These are phyloP conservation scores for Rhizophora apiculata DNA, from an alignment of 345 rosid genomes.

Conservation along the genomic window DNA sequence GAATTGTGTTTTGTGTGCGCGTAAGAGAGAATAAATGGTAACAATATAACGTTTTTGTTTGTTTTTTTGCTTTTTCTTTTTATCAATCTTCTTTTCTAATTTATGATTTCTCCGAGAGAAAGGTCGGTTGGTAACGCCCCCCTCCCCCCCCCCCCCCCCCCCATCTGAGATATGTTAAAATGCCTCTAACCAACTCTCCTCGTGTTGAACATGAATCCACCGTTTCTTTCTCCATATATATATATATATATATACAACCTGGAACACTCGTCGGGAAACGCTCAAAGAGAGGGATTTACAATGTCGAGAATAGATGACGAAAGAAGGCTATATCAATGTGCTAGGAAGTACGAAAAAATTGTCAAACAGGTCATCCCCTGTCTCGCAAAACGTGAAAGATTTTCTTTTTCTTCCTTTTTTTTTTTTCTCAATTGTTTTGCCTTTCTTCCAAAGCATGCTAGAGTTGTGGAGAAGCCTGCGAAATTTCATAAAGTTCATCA, in stretches of 20 bases:
- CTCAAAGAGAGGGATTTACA: neutral
- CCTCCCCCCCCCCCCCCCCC: neutral
- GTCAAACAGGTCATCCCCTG: slow-evolving; percentile 31
- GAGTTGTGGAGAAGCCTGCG: no score
- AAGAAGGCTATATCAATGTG: slow-evolving; percentile 29
- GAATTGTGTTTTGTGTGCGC: slow-evolving; percentile 27
- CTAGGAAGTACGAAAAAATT: slow-evolving; percentile 33
- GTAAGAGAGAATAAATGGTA: slow-evolving; percentile 13
- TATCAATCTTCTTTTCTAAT: neutral
- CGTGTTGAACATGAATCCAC: slow-evolving; percentile 2
- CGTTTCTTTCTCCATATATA: neutral
- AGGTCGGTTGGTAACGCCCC: slow-evolving; percentile 32
- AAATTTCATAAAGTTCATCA: no score
- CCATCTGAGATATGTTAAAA: slow-evolving; percentile 1
- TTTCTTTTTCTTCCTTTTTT: neutral
- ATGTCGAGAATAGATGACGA: slow-evolving; percentile 34
- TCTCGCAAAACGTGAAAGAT: neutral
- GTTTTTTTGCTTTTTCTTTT: no score
- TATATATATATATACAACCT: neutral
- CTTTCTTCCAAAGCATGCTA: no score
- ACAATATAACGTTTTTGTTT: slow-evolving; percentile 19
- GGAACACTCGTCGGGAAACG: neutral
- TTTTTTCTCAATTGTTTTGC: neutral
- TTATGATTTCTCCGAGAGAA: neutral
- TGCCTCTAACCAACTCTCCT: slow-evolving; percentile 1